Conservation (phyloP, 2,329 filamentous ascomycete genomes). For the Monosporascus cannonballus region DNA sequence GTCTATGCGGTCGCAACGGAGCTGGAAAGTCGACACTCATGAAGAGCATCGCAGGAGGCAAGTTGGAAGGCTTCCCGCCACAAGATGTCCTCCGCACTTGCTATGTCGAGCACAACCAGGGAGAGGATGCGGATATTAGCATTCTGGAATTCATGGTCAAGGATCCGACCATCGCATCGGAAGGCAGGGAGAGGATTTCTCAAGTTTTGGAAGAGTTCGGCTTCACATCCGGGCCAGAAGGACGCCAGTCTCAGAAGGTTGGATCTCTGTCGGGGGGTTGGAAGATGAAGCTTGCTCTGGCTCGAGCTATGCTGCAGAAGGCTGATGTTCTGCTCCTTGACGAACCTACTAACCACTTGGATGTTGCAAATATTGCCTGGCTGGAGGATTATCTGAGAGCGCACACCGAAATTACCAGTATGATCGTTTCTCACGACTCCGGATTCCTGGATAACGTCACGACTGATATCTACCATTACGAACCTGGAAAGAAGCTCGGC, state of each 20-base stretch:
- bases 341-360: conserved; percentile 98
- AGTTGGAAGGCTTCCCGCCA: conserved; percentile 92
- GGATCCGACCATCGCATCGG: conserved; percentile 76
- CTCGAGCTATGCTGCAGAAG: conserved; percentile 91
- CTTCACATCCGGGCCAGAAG: conserved; percentile 84
- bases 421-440: conserved; percentile 98
- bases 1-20: conserved; percentile 93
- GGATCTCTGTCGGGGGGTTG: conserved; percentile 95
- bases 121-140: conserved; percentile 92
- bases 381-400: conserved; percentile 89
- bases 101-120: conserved; percentile 99
- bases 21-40: conserved; percentile 99
- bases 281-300: conserved; percentile 99
- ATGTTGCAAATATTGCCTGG: conserved; percentile 95
- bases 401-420: conserved; percentile 92
- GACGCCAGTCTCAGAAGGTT: conserved; percentile 81
- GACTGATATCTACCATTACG: conserved; percentile 98
- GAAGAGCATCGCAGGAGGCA: conserved; percentile 91
- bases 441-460: conserved; percentile 95
- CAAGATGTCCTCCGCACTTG: conserved; percentile 91
- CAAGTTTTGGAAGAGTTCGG: conserved; percentile 85
- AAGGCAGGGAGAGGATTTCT: conserved; percentile 75
- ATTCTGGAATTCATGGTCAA: conserved; percentile 91
- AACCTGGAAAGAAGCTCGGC: conserved; percentile 86
- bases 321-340: conserved; percentile 96